phyloP scores from a whole-genome alignment of 2,329 filamentous ascomycete species.

The Aureobasidium vineae region DNA sequence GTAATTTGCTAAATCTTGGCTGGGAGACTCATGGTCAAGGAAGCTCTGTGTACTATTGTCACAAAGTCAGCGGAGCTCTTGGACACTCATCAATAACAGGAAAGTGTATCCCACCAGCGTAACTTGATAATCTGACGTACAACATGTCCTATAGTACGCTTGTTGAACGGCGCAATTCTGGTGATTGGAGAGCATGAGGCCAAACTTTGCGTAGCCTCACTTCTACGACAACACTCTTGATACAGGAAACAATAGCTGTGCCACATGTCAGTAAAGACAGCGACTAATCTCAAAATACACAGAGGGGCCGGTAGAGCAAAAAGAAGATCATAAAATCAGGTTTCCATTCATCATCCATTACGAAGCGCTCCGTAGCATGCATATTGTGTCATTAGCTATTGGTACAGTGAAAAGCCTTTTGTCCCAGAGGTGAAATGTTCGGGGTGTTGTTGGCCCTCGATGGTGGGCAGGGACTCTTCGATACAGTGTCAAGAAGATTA shows the following conservation, averaged over 20 bases:
- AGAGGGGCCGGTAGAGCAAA: neutral
- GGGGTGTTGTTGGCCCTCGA: neutral
- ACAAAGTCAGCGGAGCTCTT: neutral
- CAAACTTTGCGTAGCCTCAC: neutral
- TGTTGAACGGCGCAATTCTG: neutral
- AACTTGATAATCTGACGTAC: neutral
- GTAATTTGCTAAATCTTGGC: neutral
- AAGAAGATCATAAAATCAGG: neutral
- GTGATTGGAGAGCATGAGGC: neutral
- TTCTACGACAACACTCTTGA: neutral
- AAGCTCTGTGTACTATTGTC: too few relatives aligned
- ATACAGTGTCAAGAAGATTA: conserved; percentile 29
- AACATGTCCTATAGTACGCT: neutral
- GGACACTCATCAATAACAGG: neutral
- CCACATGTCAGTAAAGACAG: neutral
- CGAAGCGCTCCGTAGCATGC: conserved; percentile 19
- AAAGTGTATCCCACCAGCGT: neutral
- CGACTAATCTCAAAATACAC: neutral
- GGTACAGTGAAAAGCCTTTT: conserved; percentile 10
- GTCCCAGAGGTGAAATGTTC: neutral
- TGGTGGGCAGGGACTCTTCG: neutral
- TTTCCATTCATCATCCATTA: conserved; percentile 16
- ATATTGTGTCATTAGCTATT: conserved; percentile 21
- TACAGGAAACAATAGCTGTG: neutral
- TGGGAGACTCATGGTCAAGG: neutral